Percentiles rank a stretch among this genome's conserved stretches.
These are phyloP conservation scores for Podila horticola DNA, from an alignment of 192 early-diverging fungal genomes.

Conservation along the genomic window DNA sequence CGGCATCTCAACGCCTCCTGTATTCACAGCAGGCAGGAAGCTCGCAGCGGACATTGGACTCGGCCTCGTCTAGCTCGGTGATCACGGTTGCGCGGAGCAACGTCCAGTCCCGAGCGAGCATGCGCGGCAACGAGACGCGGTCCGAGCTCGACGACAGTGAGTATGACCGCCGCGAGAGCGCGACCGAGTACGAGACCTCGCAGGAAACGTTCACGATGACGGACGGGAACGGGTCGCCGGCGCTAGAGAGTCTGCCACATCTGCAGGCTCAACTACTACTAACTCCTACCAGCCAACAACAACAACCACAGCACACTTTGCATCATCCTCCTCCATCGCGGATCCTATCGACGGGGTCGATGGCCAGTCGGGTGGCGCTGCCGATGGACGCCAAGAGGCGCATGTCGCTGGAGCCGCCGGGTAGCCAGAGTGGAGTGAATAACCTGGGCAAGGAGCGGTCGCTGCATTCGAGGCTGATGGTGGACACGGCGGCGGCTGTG, in stretches of 20 bases:
- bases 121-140: conserved; percentile 1
- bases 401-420: not conserved
- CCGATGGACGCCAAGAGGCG: not conserved
- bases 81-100: not conserved
- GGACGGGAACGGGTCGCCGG: too few species aligned
- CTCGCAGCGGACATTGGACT: not conserved
- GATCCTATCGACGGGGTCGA: not conserved
- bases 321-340: not conserved
- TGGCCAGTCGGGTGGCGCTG: not conserved
- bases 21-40: not conserved
- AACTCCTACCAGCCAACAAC: not conserved
- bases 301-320: not conserved
- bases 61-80: not conserved
- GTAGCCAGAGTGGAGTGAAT: not conserved
- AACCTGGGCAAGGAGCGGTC: not conserved
- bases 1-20: conserved; percentile 1
- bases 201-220: conserved; percentile 26
- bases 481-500: not conserved
- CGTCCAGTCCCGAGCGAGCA: not conserved
- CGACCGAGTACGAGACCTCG: conserved; percentile 45
- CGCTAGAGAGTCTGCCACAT: too few species aligned
- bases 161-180: conserved; percentile 37
- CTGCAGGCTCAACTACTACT: too few species aligned
- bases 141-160: conserved; percentile 37
- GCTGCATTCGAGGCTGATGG: not conserved